Evolutionary conservation across 2,329 filamentous ascomycete species (phyloP), one percentile per base, ranked within the genome.

Genomic region (Hirsutella minnesotensis): DNA sequence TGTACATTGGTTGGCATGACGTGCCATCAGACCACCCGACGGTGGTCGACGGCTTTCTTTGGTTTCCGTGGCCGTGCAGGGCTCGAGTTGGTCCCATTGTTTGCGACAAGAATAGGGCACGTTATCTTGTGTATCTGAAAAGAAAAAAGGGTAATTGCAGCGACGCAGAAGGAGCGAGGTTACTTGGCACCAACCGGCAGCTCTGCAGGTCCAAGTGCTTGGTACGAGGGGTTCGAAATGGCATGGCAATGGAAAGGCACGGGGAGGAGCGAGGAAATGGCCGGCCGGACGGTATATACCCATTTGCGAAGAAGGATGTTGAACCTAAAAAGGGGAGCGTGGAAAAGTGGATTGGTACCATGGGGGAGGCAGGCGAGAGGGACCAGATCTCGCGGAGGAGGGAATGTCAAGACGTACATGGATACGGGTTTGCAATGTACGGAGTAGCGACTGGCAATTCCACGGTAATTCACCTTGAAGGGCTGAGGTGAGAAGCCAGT

Each of bases 251-350:
- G 9, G 15, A 9, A 9, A 18, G 29, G 31, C 21, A 24, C n/a
- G 30, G 30, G 15, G 9, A 9, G 16, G 13, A 31, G 48, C 24
- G 43, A 47, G 54, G 48, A 46, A 21, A 31, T 19, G 20, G 8
- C 16, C 10, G 9, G 18, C 18, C 16, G 35, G 21, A 27, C 35
- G 30, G 56, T 54, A 56, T 59, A 59, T 59, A 59, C 56, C 56
- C 56, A 55, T 53, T 57, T 59, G 47, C 47, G 49, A 44, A 51
- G 38, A 44, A 38, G 40, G 44, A 39, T 16, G n/a, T 44, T 31
- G 41, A 46, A 42, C 41, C 43, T 39, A 31, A 30, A 39, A 37
- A 42, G 10, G 38, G 41, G 22, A 29, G 15, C n/a, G 33, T 12
- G 42, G 38, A 33, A 20, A 29, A 9, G 18, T 19, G 40, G 39